Base-by-base conservation (phyloP, 352 stramenopile species). In the Globisporangium megalacanthum region DNA sequence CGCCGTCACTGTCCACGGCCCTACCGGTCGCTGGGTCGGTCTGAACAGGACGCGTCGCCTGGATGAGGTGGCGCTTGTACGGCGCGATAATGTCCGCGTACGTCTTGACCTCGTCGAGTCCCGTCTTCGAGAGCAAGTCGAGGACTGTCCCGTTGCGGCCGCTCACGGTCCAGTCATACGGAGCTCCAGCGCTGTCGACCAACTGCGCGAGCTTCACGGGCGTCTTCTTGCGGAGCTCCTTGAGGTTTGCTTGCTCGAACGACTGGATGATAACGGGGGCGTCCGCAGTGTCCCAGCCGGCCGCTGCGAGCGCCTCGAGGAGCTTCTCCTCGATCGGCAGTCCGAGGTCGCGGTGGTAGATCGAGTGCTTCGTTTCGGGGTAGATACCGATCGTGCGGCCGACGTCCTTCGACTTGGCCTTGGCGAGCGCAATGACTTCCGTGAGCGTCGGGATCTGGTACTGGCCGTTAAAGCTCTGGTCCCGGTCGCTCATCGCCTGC, bases 361-460 rank as follows among this genome's bases (percentile, higher is more conserved):
- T 92, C 57, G 77, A 80, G 62, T 96, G 76, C 66, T 97, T 97
- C 36, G 89, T 76, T 72, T 97, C 89, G 3, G 79, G 75, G 66
- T 97, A 97, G 52, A 97, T 86, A 31, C 87, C 86, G 20, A 92
- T 75, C 19, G 71, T 83, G 48, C 75, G 74, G 35, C 75, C 75
- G 46, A 75, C 73, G 49, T 85, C 67, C 54, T 68, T 62, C 48
- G 82, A 72, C 71, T 89, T 80, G 65, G 56, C 64, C 68, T 87
- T 72, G 46, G 91, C 73, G 11, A 97, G 68, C 39, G 82, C 66
- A 29, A 97, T 78, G 65, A 97, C 87, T 49, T 97, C 84, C 44
- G 86, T 77, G 49, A 97, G 86, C 33, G 86, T 95, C 14, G 91
- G 88, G 64, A 97, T 89, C 54, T 83, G 54, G 65, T 93, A 97